Evolutionary conservation across 805 yeast species (phyloP).

Genomic region (Ogataea corticis): DNA sequence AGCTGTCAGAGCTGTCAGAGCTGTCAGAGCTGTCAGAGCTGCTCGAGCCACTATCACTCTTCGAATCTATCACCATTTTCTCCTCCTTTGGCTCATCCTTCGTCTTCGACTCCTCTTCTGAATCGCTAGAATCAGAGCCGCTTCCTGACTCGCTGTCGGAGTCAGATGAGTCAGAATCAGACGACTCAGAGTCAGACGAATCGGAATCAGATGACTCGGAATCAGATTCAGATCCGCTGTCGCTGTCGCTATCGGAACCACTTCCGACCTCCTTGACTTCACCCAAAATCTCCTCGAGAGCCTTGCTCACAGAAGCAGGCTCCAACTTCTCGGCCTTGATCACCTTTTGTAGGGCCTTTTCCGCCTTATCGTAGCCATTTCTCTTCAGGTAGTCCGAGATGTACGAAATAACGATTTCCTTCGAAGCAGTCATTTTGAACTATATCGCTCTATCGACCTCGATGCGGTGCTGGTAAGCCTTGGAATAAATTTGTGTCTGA

Average conservation of each 20-base stretch:
- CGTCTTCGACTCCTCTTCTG: constrained; percentile 4
- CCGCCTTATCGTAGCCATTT: constrained; percentile 25
- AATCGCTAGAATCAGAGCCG: constrained; percentile 18
- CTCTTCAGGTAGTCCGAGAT: constrained; percentile 27
- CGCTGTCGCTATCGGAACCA: constrained; percentile 12
- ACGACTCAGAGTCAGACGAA: constrained; percentile 11
- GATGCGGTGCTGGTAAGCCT: background rate
- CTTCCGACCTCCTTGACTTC: constrained; percentile 1
- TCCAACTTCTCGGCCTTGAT: constrained; percentile 13
- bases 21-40: constrained; percentile 12
- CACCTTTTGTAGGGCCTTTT: constrained; percentile 23
- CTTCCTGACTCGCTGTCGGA: background rate
- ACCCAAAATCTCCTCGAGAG: constrained; percentile 14
- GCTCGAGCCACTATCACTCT: constrained; percentile 9
- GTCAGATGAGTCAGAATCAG: constrained; percentile 11
- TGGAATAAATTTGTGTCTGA: background rate
- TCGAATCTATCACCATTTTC: too few species aligned
- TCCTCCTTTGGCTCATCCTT: background rate
- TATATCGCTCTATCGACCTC: background rate
- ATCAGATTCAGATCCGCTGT: constrained; percentile 6
- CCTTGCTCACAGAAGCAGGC: constrained; percentile 10
- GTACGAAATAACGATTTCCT: constrained; percentile 20
- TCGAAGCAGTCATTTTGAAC: constrained; percentile 19
- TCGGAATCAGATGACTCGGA: constrained; percentile 23
- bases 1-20: constrained; percentile 10